Conservation (phyloP, 306 rosid species). For the Ochetophila trinervis region DNA sequence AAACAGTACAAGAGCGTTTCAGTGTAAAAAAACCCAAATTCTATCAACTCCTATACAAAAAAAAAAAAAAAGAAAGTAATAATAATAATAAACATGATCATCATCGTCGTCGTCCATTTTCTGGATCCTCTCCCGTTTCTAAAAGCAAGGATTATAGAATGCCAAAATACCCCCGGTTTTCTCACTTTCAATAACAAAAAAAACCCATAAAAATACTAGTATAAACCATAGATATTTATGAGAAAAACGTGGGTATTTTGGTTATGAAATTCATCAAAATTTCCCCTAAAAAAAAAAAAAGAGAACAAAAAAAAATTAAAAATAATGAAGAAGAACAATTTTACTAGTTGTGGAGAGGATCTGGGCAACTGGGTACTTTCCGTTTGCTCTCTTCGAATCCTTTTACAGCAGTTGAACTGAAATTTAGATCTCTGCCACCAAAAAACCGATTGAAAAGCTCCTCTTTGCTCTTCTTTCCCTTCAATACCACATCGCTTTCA, state of each 20-base stretch:
- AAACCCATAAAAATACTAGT: conserved; percentile 1
- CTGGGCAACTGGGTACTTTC: conserved; percentile 93
- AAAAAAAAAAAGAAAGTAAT: not conserved
- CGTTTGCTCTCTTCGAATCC: conserved; percentile 62
- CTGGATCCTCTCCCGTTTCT: conserved; percentile 27
- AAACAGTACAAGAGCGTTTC: conserved; percentile 13
- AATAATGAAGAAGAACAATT: conserved; percentile 14
- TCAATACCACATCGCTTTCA: conserved; percentile 3
- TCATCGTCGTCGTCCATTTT: conserved; percentile 24
- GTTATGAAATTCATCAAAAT: conserved; percentile 35
- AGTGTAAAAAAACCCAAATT: conserved; percentile 17
- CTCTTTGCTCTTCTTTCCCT: conserved; percentile 24
- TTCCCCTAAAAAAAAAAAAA: not conserved
- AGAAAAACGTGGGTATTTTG: conserved; percentile 89
- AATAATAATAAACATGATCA: conserved; percentile 22
- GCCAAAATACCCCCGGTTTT: conserved; percentile 90
- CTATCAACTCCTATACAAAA: conserved; percentile 30
- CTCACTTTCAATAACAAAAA: conserved; percentile 39
- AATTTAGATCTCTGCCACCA: conserved; percentile 30
- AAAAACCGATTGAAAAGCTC: conserved; percentile 53
- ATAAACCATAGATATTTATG: no score
- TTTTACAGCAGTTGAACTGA: conserved; percentile 30
- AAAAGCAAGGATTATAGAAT: conserved; percentile 8
- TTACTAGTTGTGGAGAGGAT: conserved; percentile 91
- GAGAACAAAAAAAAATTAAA: not conserved